A percentile compares a stretch with the other conserved stretches of the same genome.
Conservation (phyloP, 352 stramenopile genomes). For the Elongisporangium anandrum region DNA sequence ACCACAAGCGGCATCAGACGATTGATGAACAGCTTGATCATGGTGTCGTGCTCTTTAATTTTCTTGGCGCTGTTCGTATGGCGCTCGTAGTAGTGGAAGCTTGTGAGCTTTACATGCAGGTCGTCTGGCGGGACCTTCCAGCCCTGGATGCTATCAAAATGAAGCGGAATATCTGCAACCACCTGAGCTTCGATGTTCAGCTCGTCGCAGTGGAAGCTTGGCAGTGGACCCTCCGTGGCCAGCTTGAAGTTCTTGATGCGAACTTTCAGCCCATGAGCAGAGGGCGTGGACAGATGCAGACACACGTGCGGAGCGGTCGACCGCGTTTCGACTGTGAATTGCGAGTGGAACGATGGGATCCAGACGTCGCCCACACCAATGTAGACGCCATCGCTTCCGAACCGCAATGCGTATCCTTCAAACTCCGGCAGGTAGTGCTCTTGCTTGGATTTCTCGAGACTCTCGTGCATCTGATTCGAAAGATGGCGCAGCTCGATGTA, state of each 20-base stretch:
- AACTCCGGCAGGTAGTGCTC: constrained; percentile 60
- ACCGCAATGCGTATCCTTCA: constrained; percentile 56
- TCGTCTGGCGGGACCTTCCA: constrained; percentile 61
- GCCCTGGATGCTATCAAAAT: constrained; percentile 49
- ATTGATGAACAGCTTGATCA: constrained; percentile 83
- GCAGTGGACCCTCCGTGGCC: constrained; percentile 53
- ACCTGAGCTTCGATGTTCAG: constrained; percentile 72
- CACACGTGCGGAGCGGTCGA: constrained; percentile 51
- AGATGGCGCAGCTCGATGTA: constrained; percentile 69
- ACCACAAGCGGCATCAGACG: constrained; percentile 60
- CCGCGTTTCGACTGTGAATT: constrained; percentile 69
- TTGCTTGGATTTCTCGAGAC: constrained; percentile 64
- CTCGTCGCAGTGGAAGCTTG: constrained; percentile 74
- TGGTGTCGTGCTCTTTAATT: constrained; percentile 62
- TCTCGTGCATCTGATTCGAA: constrained; percentile 46
- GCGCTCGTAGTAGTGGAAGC: constrained; percentile 71
- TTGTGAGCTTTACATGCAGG: constrained; percentile 61
- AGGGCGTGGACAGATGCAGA: constrained; percentile 59
- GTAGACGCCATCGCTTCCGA: constrained; percentile 68
- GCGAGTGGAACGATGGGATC: constrained; percentile 67
- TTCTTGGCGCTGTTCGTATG: constrained; percentile 48
- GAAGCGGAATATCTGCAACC: constrained; percentile 57
- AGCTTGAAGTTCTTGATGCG: constrained; percentile 64
- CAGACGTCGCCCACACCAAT: constrained; percentile 68
- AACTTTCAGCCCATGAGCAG: constrained; percentile 49